phyloP scores from a whole-genome alignment of 2,329 filamentous ascomycete genomes.

The Sphaerulina vaccinii region DNA sequence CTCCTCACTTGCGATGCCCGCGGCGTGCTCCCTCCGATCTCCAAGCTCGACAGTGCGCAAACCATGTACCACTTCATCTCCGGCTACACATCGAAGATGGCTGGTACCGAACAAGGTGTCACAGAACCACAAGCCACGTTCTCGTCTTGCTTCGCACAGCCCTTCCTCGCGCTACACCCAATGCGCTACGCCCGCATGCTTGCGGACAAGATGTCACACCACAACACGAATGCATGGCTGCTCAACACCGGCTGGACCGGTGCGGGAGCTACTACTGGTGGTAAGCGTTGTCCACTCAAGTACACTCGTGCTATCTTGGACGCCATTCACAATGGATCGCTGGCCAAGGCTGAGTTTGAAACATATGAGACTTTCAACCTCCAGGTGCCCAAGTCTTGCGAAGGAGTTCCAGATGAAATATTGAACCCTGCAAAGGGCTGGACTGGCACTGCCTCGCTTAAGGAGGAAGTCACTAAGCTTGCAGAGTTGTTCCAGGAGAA shows the following conservation, averaged over 20 bases:
- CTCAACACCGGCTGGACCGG: slow-evolving; percentile 98
- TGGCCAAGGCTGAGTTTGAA: slow-evolving; percentile 91
- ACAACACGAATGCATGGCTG: slow-evolving; percentile 96
- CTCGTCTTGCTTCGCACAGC: slow-evolving; percentile 98
- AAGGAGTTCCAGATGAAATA: slow-evolving; percentile 83
- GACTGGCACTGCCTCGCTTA: slow-evolving; percentile 81
- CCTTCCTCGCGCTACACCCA: slow-evolving; percentile 96
- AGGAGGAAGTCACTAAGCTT: slow-evolving; percentile 80
- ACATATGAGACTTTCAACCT: slow-evolving; percentile 97
- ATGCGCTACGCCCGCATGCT: slow-evolving; percentile 99
- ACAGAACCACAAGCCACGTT: slow-evolving; percentile 98
- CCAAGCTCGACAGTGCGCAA: slow-evolving; percentile 89
- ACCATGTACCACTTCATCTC: slow-evolving; percentile 99
- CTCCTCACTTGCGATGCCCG: slow-evolving; percentile 97
- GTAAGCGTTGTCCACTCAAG: slow-evolving; percentile 96
- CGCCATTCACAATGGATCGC: slow-evolving; percentile 94
- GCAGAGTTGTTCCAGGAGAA: slow-evolving; percentile 90
- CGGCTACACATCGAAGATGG: slow-evolving; percentile 99
- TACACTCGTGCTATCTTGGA: slow-evolving; percentile 98
- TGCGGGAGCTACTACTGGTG: slow-evolving; percentile 79
- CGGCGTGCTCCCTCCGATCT: slow-evolving; percentile 95
- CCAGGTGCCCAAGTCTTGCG: slow-evolving; percentile 87
- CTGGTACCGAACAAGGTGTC: slow-evolving; percentile 94
- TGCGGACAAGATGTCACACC: slow-evolving; percentile 92
- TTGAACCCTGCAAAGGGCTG: slow-evolving; percentile 93